Base-by-base conservation (phyloP, 805 yeast genomes). In the Lachancea meyersii region DNA sequence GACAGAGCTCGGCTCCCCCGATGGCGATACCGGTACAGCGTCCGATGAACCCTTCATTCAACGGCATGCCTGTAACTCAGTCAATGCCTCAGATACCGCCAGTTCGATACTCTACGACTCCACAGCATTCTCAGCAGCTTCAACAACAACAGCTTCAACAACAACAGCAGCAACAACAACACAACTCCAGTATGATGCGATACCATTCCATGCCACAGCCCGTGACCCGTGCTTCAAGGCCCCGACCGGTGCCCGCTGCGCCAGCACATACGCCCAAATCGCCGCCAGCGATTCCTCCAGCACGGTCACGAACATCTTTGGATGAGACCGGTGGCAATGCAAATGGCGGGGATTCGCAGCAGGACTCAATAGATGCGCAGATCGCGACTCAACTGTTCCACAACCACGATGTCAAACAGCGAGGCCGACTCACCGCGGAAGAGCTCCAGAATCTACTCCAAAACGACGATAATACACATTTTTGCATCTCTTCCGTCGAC, bases 401-500 rank as follows among this genome's bases (percentile, higher is more conserved):
- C 23, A 60, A 58, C 28, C 65, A 60, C 44, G 68, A 63, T 44
- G 44, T 55, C 9, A 55, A 47, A 27, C 49, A 55, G 11, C 51
- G 49, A 24, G 64, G 61, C 5, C 48, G 67, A 40, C 31, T 63
- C 27, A 60, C 65, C 2, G 60, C 60, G 1, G 62, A 56, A 38
- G 68, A 63, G 31, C 43, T 63, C 20, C 63, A 61, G 35, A 60
- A 62, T 37, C 44, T 62, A 5, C 40, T 63, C 32, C 68, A 62
- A 36, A 63, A 63, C 44, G 68, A 63, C 38, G 68, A 63, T 35
- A 55, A 47, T 20, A 47, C 61, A 0, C 56, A 58, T 32, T 63
- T 63, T 31, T 57, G 61, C 44, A 52, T 54, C 4, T 58, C 65
- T n/a, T 48, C 66, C 5, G 54, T 62, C n/a, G 66, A 61, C 35